phyloP scores from a whole-genome alignment of 176 grass and related monocot species.

The Zoysia pacifica region DNA sequence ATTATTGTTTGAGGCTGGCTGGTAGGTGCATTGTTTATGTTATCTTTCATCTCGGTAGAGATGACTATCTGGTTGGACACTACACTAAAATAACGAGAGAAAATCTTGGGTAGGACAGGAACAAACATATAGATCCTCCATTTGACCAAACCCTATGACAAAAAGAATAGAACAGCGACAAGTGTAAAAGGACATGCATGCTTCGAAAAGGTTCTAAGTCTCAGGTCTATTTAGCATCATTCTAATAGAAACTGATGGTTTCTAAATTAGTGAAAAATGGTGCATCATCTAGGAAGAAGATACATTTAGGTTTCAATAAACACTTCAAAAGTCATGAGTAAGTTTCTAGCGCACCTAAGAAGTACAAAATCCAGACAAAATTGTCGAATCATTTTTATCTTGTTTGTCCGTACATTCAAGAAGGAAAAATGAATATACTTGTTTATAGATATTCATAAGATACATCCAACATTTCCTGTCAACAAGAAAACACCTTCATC shows the following conservation, averaged over 20 bases:
- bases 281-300: background rate
- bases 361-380: no score
- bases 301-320: background rate
- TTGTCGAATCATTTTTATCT: no score
- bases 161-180: background rate
- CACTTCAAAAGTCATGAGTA: no score
- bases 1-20: background rate
- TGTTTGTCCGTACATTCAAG: no score
- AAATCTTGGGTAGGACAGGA: background rate
- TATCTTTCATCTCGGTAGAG: conserved; percentile 16
- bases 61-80: conserved; percentile 43
- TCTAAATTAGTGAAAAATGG: background rate
- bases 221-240: background rate
- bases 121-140: background rate
- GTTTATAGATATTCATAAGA: no score
- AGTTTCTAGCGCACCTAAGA: no score
- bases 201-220: background rate
- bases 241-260: background rate
- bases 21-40: conserved; percentile 42
- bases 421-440: no score
- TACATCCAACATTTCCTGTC: no score
- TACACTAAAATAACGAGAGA: background rate
- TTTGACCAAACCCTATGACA: conserved; percentile 17
- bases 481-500: background rate
- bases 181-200: background rate